Evolutionary conservation across 352 stramenopile genomes (phyloP).

Genomic region (Phytophthora capsici): DNA sequence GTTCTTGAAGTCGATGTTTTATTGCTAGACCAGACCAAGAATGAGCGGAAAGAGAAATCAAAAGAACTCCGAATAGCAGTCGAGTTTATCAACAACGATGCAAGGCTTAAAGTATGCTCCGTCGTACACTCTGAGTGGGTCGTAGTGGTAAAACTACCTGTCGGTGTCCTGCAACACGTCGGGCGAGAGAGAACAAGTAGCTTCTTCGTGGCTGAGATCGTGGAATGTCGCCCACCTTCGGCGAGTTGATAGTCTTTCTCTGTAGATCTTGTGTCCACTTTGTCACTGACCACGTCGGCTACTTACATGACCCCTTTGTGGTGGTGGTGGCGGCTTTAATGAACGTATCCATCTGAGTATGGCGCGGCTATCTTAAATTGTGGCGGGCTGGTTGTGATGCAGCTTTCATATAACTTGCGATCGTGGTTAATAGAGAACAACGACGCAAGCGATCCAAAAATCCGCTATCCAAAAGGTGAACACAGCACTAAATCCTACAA

Average conservation of each 20-base stretch:
- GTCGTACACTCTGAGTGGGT: not conserved
- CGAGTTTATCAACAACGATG: too few relatives aligned
- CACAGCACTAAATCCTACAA: too few relatives aligned
- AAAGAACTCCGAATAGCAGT: too few relatives aligned
- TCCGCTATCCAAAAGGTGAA: too few relatives aligned
- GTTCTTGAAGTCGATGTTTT: constrained; percentile 11
- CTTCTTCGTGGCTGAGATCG: not conserved
- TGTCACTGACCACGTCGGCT: not conserved
- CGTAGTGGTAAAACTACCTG: too few relatives aligned
- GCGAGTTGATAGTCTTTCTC: too few relatives aligned
- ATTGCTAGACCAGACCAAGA: constrained; percentile 16
- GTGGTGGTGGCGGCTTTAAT: not conserved
- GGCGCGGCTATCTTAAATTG: not conserved
- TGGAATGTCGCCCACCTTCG: too few relatives aligned
- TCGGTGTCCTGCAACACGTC: not conserved
- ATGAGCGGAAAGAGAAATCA: constrained; percentile 4
- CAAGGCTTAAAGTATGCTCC: not conserved
- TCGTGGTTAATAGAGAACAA: too few relatives aligned
- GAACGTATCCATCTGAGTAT: not conserved
- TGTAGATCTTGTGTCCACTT: not conserved
- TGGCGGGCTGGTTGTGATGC: not conserved
- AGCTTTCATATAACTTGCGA: too few relatives aligned
- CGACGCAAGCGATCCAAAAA: too few relatives aligned
- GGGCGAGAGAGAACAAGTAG: constrained; percentile 2
- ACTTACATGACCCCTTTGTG: constrained; percentile 10